Conservation (phyloP, 257 asterid genomes). For the Solanum neorickii region DNA sequence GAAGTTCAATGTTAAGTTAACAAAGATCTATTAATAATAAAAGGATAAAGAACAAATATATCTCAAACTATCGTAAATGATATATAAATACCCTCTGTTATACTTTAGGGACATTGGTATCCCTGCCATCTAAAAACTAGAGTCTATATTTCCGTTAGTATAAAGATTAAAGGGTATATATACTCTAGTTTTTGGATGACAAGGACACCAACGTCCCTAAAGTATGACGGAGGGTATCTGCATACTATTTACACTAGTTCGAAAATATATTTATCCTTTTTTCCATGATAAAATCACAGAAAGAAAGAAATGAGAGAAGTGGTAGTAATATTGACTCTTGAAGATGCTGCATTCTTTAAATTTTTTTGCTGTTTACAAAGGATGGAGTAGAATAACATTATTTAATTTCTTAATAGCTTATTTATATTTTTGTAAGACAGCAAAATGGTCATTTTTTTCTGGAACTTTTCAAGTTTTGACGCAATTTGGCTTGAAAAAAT, state of each 20-base stretch:
- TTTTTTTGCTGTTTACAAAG: not conserved
- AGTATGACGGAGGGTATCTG: no score
- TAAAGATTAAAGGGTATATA: no score
- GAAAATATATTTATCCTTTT: no score
- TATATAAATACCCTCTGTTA: no score
- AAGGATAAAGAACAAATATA: no score
- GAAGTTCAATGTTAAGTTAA: not conserved
- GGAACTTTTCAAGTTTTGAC: not conserved
- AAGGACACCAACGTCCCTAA: no score
- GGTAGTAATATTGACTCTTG: not conserved
- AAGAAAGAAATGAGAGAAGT: not conserved
- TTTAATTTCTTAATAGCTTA: not conserved
- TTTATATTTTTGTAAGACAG: not conserved
- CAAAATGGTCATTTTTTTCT: not conserved
- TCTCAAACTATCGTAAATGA: rapidly evolving
- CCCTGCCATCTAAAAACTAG: no score
- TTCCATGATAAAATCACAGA: not conserved
- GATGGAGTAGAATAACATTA: not conserved
- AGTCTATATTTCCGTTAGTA: no score
- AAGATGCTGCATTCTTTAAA: not conserved
- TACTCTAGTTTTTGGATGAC: no score
- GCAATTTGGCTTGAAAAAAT: constrained; percentile 17
- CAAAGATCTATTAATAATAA: not conserved
- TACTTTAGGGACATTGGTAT: no score
- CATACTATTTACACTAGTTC: no score